Percentiles rank a stretch among this genome's conserved stretches.
Evolutionary conservation across 257 asterid species (phyloP).

Genomic region (Striga asiatica): DNA sequence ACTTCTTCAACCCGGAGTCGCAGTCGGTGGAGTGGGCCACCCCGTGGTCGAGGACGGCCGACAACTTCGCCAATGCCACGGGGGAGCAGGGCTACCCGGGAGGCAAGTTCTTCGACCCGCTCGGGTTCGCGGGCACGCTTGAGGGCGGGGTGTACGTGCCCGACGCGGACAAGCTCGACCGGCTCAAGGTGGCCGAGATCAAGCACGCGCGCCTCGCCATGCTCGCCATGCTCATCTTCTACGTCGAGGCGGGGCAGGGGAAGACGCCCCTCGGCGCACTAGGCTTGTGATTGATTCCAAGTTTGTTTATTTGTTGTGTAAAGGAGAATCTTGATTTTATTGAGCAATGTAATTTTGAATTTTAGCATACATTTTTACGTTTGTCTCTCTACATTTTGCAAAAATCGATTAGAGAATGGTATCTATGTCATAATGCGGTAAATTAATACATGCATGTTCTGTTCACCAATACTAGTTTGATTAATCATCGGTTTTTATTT

Average conservation of each 20-base stretch:
- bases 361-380: no score
- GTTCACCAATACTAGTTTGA: no score
- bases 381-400: no score
- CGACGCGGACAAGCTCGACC: constrained; percentile 75
- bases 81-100: constrained; percentile 97
- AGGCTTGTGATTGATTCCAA: constrained; percentile 39
- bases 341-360: no score
- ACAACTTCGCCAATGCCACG: constrained; percentile 71
- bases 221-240: constrained; percentile 91
- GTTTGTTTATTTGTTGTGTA: constrained; percentile 14
- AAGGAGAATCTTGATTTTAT: no score
- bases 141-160: constrained; percentile 59
- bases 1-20: constrained; percentile 83
- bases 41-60: constrained; percentile 86
- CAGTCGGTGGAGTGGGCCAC: constrained; percentile 97
- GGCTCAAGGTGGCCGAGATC: constrained; percentile 90
- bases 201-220: constrained; percentile 94
- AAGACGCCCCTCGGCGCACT: constrained; percentile 96
- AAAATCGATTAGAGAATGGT: no score
- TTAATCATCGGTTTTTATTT: no score
- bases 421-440: no score
- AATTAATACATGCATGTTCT: no score
- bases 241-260: constrained; percentile 96
- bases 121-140: constrained; percentile 56
- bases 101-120: constrained; percentile 84